phyloP scores from a whole-genome alignment of 139 green algal genomes.

The Chlorella sp. region DNA sequence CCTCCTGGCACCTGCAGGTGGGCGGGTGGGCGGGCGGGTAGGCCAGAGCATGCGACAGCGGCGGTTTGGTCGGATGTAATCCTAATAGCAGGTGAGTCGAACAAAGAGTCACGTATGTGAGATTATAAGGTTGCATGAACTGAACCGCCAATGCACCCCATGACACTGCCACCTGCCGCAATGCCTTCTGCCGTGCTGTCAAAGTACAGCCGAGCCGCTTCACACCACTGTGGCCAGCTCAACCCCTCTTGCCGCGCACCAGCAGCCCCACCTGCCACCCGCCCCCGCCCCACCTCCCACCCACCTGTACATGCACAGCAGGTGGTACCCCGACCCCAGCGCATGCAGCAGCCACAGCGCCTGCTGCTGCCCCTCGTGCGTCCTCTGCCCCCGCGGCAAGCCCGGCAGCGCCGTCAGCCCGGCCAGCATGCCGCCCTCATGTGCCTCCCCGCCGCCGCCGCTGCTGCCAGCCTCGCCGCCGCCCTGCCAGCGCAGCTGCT shows the following conservation, averaged over 20 bases:
- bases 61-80: no score
- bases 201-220: no score
- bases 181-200: no score
- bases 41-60: background rate
- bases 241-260: no score
- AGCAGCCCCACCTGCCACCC: background rate
- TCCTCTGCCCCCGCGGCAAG: background rate
- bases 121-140: no score
- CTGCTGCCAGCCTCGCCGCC: slow-evolving; percentile 30
- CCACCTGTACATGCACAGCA: slow-evolving; percentile 76
- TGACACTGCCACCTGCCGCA: no score
- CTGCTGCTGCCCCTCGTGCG: slow-evolving; percentile 37
- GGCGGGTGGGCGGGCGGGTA: background rate
- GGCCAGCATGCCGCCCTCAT: background rate
- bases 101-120: no score
- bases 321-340: slow-evolving; percentile 67
- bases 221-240: no score
- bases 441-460: background rate
- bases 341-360: slow-evolving; percentile 66
- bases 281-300: background rate
- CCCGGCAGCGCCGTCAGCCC: background rate
- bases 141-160: no score
- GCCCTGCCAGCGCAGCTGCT: slow-evolving; percentile 11
- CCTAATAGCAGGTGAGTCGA: no score
- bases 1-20: slow-evolving; percentile 61